These are phyloP conservation scores for Corrigiola litoralis DNA, from an alignment of 179 eudicot genomes.

Conservation along the genomic window DNA sequence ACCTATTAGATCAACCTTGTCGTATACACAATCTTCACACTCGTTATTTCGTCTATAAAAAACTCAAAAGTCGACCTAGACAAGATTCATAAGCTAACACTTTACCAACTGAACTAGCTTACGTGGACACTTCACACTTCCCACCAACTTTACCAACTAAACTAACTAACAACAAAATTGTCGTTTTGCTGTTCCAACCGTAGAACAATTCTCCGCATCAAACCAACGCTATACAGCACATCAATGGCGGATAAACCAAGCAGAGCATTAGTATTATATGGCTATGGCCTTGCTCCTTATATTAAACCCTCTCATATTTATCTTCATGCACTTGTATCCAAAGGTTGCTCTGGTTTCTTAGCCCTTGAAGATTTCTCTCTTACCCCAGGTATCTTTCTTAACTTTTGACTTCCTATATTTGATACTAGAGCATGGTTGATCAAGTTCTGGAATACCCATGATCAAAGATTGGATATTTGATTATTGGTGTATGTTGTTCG, in stretches of 20 bases:
- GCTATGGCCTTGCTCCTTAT: constrained; percentile 59
- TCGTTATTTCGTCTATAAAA: too few species aligned
- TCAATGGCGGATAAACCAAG: constrained; percentile 90
- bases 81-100: too few species aligned
- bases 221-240: not conserved
- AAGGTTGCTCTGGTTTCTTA: constrained; percentile 62
- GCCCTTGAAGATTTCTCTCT: constrained; percentile 61
- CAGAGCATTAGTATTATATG: constrained; percentile 64
- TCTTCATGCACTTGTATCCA: constrained; percentile 59
- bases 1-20: too few species aligned
- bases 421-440: not conserved
- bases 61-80: too few species aligned
- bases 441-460: not conserved
- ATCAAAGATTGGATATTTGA: not conserved
- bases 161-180: too few species aligned
- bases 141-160: too few species aligned
- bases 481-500: not conserved
- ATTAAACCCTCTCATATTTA: constrained; percentile 44
- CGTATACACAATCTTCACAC: too few species aligned
- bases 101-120: too few species aligned
- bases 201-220: not conserved
- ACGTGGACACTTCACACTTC: too few species aligned
- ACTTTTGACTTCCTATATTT: not conserved
- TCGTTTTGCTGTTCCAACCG: not conserved
- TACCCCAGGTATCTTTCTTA: constrained; percentile 41